Percentiles rank a stretch among this genome's conserved stretches.
These are phyloP conservation scores for Yarrowia galli DNA, from an alignment of 1,139 yeast genomes.

Conservation along the genomic window DNA sequence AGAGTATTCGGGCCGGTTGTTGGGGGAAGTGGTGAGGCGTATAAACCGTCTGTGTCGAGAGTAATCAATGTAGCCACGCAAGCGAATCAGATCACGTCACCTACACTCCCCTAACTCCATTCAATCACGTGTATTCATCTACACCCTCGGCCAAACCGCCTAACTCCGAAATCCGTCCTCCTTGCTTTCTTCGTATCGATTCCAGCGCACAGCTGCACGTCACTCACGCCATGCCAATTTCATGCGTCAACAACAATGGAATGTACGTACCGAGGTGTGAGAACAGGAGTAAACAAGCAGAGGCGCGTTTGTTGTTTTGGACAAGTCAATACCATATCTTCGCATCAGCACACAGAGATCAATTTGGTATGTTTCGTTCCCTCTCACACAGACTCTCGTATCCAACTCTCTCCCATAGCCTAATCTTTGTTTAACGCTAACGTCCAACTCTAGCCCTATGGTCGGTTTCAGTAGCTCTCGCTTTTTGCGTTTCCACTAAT, in stretches of 20 bases:
- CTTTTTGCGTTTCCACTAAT: no score
- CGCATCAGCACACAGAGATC: no score
- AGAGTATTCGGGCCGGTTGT: not conserved
- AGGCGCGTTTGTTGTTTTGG: not conserved
- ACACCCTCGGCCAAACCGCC: not conserved
- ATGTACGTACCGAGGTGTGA: conserved; percentile 2
- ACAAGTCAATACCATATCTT: no score
- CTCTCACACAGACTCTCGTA: not conserved
- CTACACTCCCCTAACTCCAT: not conserved
- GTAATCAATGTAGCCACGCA: no score
- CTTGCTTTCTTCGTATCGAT: conserved; percentile 1
- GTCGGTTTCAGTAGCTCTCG: no score
- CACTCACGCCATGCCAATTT: conserved; percentile 13
- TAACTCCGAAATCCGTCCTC: not conserved
- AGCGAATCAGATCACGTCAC: not conserved
- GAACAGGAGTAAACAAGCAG: not conserved
- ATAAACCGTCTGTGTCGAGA: no score
- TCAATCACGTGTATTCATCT: no score
- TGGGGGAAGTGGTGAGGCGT: not conserved
- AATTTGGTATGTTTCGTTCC: no score
- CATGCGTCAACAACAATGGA: conserved; percentile 29
- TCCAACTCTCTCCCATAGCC: not conserved
- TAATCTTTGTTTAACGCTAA: conserved; percentile 9
- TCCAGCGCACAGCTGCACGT: conserved; percentile 13
- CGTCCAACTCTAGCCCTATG: not conserved